These are phyloP conservation scores for Alternaria consortialis DNA, from an alignment of 2,329 filamentous ascomycete species.

Conservation along the genomic window DNA sequence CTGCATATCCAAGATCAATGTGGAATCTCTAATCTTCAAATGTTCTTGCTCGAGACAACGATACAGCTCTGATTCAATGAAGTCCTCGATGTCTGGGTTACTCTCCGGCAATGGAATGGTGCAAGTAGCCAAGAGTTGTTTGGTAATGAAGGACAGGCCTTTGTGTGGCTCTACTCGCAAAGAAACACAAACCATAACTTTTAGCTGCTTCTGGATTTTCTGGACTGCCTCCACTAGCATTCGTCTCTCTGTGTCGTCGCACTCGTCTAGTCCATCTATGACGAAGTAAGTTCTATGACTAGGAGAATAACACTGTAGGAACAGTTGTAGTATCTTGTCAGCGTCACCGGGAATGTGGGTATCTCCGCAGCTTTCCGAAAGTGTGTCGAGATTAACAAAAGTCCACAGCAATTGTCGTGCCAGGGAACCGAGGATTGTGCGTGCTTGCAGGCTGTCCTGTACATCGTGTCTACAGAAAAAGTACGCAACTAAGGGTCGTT, in stretches of 20 bases:
- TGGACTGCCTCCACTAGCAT: constrained; percentile 26
- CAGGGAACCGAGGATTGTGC: constrained; percentile 36
- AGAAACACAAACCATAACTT: constrained; percentile 37
- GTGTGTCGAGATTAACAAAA: constrained; percentile 28
- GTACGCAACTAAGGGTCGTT: constrained; percentile 26
- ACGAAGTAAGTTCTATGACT: constrained; percentile 41
- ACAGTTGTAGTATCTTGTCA: constrained; percentile 28
- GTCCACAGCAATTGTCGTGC: constrained; percentile 50
- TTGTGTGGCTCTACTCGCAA: constrained; percentile 29
- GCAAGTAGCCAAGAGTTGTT: constrained; percentile 2
- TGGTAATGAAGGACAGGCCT: constrained; percentile 1
- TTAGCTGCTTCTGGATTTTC: constrained; percentile 31
- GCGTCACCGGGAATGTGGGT: constrained; percentile 11
- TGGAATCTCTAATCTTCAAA: constrained; percentile 35
- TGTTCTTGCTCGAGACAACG: constrained; percentile 23
- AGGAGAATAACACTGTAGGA: constrained; percentile 26
- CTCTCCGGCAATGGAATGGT: constrained; percentile 32
- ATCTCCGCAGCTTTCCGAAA: constrained; percentile 13
- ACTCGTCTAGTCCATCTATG: constrained; percentile 50
- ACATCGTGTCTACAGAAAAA: constrained; percentile 42
- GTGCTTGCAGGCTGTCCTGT: constrained; percentile 32
- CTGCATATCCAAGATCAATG: constrained; percentile 37
- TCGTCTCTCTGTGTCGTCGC: constrained; percentile 23
- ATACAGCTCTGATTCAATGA: constrained; percentile 38
- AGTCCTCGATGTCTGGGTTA: constrained; percentile 31